Evolutionary conservation across 805 yeast species (phyloP).

Genomic region (Lachancea waltii): DNA sequence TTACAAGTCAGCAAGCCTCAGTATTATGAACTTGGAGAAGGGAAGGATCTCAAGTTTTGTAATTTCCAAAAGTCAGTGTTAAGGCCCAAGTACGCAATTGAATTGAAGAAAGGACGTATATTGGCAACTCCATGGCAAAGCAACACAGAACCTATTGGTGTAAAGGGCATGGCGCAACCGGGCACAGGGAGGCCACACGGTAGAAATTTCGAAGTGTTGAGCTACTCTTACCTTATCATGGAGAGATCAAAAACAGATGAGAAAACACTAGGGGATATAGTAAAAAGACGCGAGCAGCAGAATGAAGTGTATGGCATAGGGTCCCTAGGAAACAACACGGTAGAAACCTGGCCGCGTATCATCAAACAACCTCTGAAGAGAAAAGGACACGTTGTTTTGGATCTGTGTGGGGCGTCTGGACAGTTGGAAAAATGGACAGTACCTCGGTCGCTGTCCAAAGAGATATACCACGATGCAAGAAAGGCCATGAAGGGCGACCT

Average conservation of each 20-base stretch:
- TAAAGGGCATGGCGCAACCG: slow-evolving; percentile 35
- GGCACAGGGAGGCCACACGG: slow-evolving; percentile 81
- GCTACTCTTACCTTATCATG: slow-evolving; percentile 66
- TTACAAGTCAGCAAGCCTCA: slow-evolving; percentile 72
- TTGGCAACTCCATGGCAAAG: slow-evolving; percentile 66
- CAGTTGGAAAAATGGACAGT: slow-evolving; percentile 81
- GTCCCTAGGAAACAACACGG: slow-evolving; percentile 19
- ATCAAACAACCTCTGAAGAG: slow-evolving; percentile 65
- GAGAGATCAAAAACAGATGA: slow-evolving; percentile 48
- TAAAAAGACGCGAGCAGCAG: slow-evolving; percentile 33
- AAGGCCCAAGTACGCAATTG: slow-evolving; percentile 75
- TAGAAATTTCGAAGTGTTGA: slow-evolving; percentile 61
- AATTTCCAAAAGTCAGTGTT: slow-evolving; percentile 62
- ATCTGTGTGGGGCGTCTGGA: slow-evolving; percentile 75
- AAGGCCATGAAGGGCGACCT: slow-evolving; percentile 78
- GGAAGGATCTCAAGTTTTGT: slow-evolving; percentile 65
- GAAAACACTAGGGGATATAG: slow-evolving; percentile 37
- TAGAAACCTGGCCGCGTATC: slow-evolving; percentile 62
- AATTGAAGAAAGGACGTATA: slow-evolving; percentile 74
- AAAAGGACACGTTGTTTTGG: slow-evolving; percentile 75
- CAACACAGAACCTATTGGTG: slow-evolving; percentile 50
- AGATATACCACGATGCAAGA: slow-evolving; percentile 82
- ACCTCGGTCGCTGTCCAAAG: slow-evolving; percentile 68
- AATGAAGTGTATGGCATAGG: slow-evolving; percentile 21
- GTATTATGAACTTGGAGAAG: slow-evolving; percentile 48